Conservation (phyloP, 1,284 basidiomycete species). For the Ustilago loliicola region DNA sequence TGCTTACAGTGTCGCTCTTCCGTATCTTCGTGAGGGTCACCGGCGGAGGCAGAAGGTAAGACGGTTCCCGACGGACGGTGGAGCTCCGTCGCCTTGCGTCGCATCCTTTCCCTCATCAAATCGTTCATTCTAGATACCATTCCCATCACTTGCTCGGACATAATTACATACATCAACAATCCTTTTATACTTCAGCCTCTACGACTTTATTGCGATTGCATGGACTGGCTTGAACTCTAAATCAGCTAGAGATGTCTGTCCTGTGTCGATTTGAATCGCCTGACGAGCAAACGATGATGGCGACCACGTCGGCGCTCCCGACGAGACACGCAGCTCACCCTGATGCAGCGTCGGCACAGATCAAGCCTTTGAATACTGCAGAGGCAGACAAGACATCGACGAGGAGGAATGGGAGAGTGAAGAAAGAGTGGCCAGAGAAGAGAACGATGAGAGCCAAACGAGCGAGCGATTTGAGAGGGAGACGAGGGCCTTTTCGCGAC, state of each 20-base stretch:
- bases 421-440: background rate
- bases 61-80: background rate
- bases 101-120: background rate
- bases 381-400: too few relatives aligned
- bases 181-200: background rate
- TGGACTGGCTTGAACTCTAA: background rate
- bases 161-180: background rate
- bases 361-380: too few relatives aligned
- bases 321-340: too few relatives aligned
- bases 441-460: background rate
- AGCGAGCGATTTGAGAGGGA: background rate
- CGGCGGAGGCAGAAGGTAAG: constrained; percentile 30
- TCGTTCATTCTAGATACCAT: constrained; percentile 2
- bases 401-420: too few relatives aligned
- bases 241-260: background rate
- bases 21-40: constrained; percentile 62
- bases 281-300: too few relatives aligned
- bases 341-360: too few relatives aligned
- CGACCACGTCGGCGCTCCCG: too few relatives aligned
- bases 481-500: background rate
- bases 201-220: background rate
- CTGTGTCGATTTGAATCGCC: too few relatives aligned
- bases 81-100: background rate
- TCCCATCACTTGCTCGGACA: background rate
- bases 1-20: constrained; percentile 64